These are phyloP conservation scores for Auricularia auricula-judae DNA, from an alignment of 768 basidiomycete genomes.

Conservation along the genomic window DNA sequence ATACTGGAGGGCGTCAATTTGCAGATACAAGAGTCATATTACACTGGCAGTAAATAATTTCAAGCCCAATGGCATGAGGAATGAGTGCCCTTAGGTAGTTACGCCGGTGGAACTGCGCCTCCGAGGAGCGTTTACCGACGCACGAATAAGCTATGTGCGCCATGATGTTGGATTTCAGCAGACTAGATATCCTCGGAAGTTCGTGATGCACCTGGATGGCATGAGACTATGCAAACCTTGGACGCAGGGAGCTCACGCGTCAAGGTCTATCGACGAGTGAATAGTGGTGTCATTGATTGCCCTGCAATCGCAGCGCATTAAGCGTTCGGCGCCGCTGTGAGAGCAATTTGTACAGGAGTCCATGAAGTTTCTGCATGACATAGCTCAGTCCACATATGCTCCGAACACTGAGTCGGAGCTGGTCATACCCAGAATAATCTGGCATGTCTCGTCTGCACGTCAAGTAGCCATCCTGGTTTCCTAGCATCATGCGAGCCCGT, in stretches of 20 bases:
- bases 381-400: background rate
- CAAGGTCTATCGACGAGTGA: background rate
- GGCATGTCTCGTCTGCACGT: background rate
- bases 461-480: background rate
- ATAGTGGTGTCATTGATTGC: background rate
- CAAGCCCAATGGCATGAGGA: slow-evolving; percentile 20
- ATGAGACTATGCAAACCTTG: too few relatives aligned
- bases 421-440: background rate
- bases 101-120: slow-evolving; percentile 21
- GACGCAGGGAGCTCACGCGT: background rate
- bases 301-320: background rate
- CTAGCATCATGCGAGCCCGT: background rate
- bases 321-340: background rate
- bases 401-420: background rate
- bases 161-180: slow-evolving; percentile 35
- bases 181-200: too few relatives aligned
- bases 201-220: too few relatives aligned
- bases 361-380: background rate
- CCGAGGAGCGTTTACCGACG: slow-evolving; percentile 35
- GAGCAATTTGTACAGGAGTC: background rate
- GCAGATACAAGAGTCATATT: slow-evolving; percentile 50
- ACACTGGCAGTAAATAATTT: slow-evolving; percentile 71
- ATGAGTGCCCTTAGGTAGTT: slow-evolving; percentile 26
- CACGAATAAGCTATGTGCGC: slow-evolving; percentile 42
- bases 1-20: slow-evolving; percentile 34